Conservation (phyloP, 2,329 filamentous ascomycete genomes). For the Penicillium sp. region DNA sequence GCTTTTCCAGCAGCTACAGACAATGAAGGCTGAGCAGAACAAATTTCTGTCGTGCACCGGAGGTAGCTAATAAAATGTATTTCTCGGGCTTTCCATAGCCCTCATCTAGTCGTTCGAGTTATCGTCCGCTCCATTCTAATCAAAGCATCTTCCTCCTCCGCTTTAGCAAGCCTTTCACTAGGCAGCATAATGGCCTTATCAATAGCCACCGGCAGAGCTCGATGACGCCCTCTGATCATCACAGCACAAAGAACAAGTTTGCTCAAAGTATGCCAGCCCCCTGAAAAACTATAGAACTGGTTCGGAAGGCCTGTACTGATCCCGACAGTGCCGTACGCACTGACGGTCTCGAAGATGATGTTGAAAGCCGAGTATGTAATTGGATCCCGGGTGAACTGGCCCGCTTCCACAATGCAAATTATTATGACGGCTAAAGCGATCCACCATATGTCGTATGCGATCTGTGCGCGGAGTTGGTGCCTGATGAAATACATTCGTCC, state of each 20-base stretch:
- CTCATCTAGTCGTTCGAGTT: neutral
- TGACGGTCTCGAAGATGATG: constrained; percentile 43
- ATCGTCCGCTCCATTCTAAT: constrained; percentile 3
- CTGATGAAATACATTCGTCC: constrained; percentile 41
- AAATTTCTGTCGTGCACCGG: no score
- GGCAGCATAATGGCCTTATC: constrained; percentile 47
- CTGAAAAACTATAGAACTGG: constrained; percentile 52
- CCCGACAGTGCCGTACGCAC: constrained; percentile 56
- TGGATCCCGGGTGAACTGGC: constrained; percentile 51
- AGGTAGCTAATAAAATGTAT: no score
- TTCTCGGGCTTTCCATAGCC: neutral
- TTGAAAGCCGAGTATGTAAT: constrained; percentile 55
- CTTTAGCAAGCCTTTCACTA: constrained; percentile 29
- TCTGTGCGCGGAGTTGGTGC: constrained; percentile 57
- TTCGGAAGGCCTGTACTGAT: constrained; percentile 55
- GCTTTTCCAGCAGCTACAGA: no score
- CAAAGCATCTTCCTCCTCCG: constrained; percentile 31
- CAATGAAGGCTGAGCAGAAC: no score
- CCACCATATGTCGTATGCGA: constrained; percentile 65
- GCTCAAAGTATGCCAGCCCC: constrained; percentile 50
- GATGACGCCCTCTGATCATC: constrained; percentile 55
- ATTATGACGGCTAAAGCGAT: constrained; percentile 57
- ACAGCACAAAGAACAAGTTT: constrained; percentile 57
- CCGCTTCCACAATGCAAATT: constrained; percentile 58
- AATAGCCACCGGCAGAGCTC: constrained; percentile 52